A percentile compares a stretch with the other conserved stretches of the same genome.
These are phyloP conservation scores for Citrullus amarus DNA, from an alignment of 306 rosid genomes.

Conservation along the genomic window DNA sequence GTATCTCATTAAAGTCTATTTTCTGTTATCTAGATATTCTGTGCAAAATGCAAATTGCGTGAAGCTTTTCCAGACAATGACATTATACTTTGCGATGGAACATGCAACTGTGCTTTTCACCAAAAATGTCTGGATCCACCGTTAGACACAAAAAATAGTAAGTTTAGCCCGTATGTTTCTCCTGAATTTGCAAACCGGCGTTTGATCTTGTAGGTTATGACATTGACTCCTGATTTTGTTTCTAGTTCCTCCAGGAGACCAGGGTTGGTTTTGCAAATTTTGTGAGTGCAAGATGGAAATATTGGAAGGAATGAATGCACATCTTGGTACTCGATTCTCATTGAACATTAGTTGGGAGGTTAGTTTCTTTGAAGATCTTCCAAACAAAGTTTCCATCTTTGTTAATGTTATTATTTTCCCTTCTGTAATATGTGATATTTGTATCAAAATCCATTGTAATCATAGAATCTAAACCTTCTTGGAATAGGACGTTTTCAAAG, in stretches of 20 bases:
- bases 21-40: constrained; percentile 44
- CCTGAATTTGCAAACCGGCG: constrained; percentile 9
- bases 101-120: constrained; percentile 84
- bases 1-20: background rate
- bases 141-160: constrained; percentile 56
- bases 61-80: constrained; percentile 68
- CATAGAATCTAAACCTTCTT: constrained; percentile 3
- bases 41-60: constrained; percentile 62
- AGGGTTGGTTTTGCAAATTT: constrained; percentile 74
- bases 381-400: background rate
- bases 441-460: background rate
- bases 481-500: constrained; percentile 68
- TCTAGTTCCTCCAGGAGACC: constrained; percentile 68
- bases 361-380: constrained; percentile 12
- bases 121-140: constrained; percentile 83
- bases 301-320: constrained; percentile 64
- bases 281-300: constrained; percentile 84
- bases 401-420: background rate
- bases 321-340: constrained; percentile 76
- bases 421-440: background rate
- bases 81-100: constrained; percentile 71
- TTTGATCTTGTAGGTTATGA: constrained; percentile 10
- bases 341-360: constrained; percentile 71
- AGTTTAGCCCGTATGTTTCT: constrained; percentile 17
- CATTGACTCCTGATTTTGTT: constrained; percentile 14